Conservation (phyloP, 1,284 basidiomycete genomes). For the Moniliella sp. region DNA sequence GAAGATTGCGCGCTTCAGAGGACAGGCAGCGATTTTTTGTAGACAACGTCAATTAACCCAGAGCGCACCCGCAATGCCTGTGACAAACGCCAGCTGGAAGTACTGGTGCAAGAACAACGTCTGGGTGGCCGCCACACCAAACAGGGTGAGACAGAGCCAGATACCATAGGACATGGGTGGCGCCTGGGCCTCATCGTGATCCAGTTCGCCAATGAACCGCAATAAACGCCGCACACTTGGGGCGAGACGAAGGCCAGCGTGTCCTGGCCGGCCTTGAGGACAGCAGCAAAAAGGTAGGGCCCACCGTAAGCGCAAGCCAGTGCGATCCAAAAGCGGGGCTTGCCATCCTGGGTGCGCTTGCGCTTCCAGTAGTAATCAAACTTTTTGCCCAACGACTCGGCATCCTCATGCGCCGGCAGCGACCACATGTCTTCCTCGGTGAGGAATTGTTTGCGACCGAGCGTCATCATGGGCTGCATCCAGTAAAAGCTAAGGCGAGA, state of each 20-base stretch:
- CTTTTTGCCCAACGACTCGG: slow-evolving; percentile 47
- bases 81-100: slow-evolving; percentile 57
- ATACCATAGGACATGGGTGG: slow-evolving; percentile 22
- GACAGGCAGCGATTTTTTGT: slow-evolving; percentile 69
- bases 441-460: slow-evolving; percentile 28
- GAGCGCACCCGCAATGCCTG: slow-evolving; percentile 77
- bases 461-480: slow-evolving; percentile 52
- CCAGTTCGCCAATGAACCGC: slow-evolving; percentile 42
- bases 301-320: slow-evolving; percentile 44
- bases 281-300: slow-evolving; percentile 49
- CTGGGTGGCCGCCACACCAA: slow-evolving; percentile 49
- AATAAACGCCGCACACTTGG: slow-evolving; percentile 61
- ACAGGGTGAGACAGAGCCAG: too few species aligned
- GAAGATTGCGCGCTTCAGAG: slow-evolving; percentile 52
- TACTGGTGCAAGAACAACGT: slow-evolving; percentile 74
- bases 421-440: slow-evolving; percentile 35
- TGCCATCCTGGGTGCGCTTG: slow-evolving; percentile 3
- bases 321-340: slow-evolving; percentile 9
- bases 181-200: slow-evolving; percentile 5
- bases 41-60: slow-evolving; percentile 63
- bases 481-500: slow-evolving; percentile 47
- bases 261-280: slow-evolving; percentile 55
- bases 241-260: slow-evolving; percentile 64
- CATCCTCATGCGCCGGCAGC: slow-evolving; percentile 43
- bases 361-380: slow-evolving; percentile 40